Percentiles rank a stretch among this genome's conserved stretches.
These are phyloP conservation scores for Cladosporium colombiae DNA, from an alignment of 2,329 filamentous ascomycete species.

Conservation along the genomic window DNA sequence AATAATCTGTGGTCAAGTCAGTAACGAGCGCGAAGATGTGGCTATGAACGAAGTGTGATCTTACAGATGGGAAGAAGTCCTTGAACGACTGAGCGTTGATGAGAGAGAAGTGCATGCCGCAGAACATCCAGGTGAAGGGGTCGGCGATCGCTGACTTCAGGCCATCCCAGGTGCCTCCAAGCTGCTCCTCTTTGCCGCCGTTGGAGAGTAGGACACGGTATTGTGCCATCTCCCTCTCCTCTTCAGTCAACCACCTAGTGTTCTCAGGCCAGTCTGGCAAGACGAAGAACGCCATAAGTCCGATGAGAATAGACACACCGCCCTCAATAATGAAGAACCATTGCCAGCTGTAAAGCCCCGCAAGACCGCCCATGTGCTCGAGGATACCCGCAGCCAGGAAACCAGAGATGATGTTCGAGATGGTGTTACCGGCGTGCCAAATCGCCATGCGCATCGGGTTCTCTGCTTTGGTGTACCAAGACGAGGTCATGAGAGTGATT, in stretches of 20 bases:
- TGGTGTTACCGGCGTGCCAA: constrained; percentile 49
- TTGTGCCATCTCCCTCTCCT: constrained; percentile 55
- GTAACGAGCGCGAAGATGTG: too few relatives aligned
- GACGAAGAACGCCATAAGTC: constrained; percentile 54
- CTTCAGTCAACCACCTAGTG: constrained; percentile 53
- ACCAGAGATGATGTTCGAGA: constrained; percentile 49
- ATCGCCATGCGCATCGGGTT: constrained; percentile 48
- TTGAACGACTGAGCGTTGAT: constrained; percentile 38
- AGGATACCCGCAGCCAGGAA: constrained; percentile 50
- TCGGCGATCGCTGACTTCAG: constrained; percentile 38
- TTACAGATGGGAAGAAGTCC: constrained; percentile 37
- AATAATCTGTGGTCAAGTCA: constrained; percentile 60
- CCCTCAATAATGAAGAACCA: constrained; percentile 53
- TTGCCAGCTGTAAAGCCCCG: constrained; percentile 26
- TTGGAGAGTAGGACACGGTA: constrained; percentile 36
- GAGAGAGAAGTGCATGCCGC: constrained; percentile 43
- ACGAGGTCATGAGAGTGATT: constrained; percentile 41
- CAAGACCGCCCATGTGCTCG: constrained; percentile 44
- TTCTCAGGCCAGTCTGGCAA: constrained; percentile 57
- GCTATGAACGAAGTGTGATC: not conserved
- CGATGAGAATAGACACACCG: constrained; percentile 56
- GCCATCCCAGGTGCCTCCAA: constrained; percentile 42
- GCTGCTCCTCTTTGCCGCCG: constrained; percentile 39
- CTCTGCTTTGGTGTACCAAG: constrained; percentile 52
- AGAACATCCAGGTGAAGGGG: constrained; percentile 45